Conservation (phyloP, 1,139 yeast species). For the Meyerozyma elateridarum region DNA sequence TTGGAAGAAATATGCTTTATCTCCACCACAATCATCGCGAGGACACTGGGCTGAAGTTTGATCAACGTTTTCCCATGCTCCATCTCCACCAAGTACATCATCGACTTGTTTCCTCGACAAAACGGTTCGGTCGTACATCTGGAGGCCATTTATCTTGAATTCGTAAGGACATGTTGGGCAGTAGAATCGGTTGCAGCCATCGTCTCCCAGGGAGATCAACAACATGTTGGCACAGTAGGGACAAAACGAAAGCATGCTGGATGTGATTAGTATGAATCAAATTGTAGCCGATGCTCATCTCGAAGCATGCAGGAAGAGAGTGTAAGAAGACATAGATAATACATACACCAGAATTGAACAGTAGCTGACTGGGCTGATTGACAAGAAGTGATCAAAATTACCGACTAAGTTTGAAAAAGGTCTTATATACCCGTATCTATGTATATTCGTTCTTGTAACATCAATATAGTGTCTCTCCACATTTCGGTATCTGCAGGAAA, state of each 20-base stretch:
- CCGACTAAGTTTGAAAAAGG: too few relatives aligned
- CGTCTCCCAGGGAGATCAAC: conserved; percentile 42
- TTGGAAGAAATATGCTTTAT: conserved; percentile 94
- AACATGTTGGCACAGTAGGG: conserved; percentile 92
- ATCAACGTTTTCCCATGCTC: conserved; percentile 98
- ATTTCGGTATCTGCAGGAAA: too few relatives aligned
- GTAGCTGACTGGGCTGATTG: too few relatives aligned
- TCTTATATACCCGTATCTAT: too few relatives aligned
- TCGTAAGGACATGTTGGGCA: conserved; percentile 96
- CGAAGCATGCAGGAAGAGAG: too few relatives aligned
- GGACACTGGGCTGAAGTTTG: conserved; percentile 90
- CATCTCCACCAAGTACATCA: conserved; percentile 94
- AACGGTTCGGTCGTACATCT: conserved; percentile 77
- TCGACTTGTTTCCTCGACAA: conserved; percentile 88
- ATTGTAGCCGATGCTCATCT: too few relatives aligned
- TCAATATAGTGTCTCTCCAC: too few relatives aligned
- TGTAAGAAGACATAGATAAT: too few relatives aligned
- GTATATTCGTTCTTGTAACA: too few relatives aligned
- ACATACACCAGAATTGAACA: too few relatives aligned
- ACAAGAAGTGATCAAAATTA: too few relatives aligned
- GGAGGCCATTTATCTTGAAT: conserved; percentile 78
- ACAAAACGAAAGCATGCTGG: conserved; percentile 79
- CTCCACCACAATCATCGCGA: conserved; percentile 75
- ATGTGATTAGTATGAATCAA: too few relatives aligned
- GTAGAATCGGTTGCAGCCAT: conserved; percentile 52